Evolutionary conservation across 2,329 filamentous ascomycete genomes (phyloP).

Genomic region (Endoconidiophora laricicola): DNA sequence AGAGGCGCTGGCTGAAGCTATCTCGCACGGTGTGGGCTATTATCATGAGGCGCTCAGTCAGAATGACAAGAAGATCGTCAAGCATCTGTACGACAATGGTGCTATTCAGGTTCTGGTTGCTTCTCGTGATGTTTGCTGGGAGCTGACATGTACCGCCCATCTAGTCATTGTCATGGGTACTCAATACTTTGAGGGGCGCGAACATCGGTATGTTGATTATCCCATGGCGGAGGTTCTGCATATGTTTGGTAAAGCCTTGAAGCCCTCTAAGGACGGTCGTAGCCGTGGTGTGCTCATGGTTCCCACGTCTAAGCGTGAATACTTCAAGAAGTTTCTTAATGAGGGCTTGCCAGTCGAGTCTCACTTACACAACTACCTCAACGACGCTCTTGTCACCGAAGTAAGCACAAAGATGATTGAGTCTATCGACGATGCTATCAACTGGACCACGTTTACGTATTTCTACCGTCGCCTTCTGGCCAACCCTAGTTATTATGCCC

Average conservation of each 20-base stretch:
- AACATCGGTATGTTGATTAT: conserved; percentile 95
- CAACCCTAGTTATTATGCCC: conserved; percentile 90
- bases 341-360: conserved; percentile 93
- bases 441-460: conserved; percentile 97
- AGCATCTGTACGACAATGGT: conserved; percentile 76
- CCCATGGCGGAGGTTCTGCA: conserved; percentile 85
- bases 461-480: conserved; percentile 90
- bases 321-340: conserved; percentile 97
- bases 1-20: conserved; percentile 68
- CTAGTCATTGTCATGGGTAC: conserved; percentile 95
- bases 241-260: conserved; percentile 91
- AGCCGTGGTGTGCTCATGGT: conserved; percentile 94
- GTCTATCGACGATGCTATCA: conserved; percentile 90
- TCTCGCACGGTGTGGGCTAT: conserved; percentile 90
- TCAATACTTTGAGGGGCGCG: conserved; percentile 89
- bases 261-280: conserved; percentile 59
- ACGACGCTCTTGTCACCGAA: conserved; percentile 93
- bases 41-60: conserved; percentile 85
- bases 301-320: conserved; percentile 82
- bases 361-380: conserved; percentile 76
- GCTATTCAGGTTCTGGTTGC: conserved; percentile 70
- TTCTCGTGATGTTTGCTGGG: conserved; percentile 86
- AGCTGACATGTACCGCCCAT: conserved; percentile 74
- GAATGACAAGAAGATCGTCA: conserved; percentile 85
- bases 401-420: conserved; percentile 92